Conservation (phyloP, 306 rosid genomes). For the Vigna reflexopilosa region DNA sequence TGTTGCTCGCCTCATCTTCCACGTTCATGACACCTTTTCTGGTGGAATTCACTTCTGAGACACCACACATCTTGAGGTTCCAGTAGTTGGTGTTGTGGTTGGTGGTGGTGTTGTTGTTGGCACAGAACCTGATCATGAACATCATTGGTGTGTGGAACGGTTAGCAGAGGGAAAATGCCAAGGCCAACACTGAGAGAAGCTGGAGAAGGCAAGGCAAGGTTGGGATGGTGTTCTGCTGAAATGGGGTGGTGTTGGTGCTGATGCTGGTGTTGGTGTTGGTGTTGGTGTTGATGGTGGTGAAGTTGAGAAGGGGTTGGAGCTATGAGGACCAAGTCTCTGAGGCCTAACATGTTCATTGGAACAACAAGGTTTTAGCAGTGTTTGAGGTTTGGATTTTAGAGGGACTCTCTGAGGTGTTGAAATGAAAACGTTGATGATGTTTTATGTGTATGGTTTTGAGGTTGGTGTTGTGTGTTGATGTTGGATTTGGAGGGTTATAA, state of each 20-base stretch:
- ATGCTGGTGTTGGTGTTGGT: constrained; percentile 54
- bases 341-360: constrained; percentile 69
- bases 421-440: background rate
- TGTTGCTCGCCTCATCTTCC: constrained; percentile 30
- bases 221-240: constrained; percentile 59
- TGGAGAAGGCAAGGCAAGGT: constrained; percentile 60
- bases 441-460: background rate
- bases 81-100: constrained; percentile 40
- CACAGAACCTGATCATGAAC: constrained; percentile 24
- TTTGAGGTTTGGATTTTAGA: background rate
- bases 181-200: constrained; percentile 78
- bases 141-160: constrained; percentile 52
- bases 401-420: background rate
- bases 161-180: constrained; percentile 79
- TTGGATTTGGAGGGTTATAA: constrained; percentile 2
- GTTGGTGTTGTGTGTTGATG: background rate
- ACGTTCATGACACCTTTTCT: constrained; percentile 46
- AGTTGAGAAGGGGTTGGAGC: constrained; percentile 63
- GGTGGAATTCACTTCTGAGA: constrained; percentile 44
- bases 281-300: constrained; percentile 57
- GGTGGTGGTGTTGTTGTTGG: constrained; percentile 9
- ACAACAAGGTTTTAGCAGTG: background rate
- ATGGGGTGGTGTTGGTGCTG: constrained; percentile 50
- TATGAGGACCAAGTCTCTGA: constrained; percentile 76
- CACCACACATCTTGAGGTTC: constrained; percentile 57